Evolutionary conservation across 2,329 filamentous ascomycete genomes (phyloP).

Genomic region (Trichoderma koningiopsis): DNA sequence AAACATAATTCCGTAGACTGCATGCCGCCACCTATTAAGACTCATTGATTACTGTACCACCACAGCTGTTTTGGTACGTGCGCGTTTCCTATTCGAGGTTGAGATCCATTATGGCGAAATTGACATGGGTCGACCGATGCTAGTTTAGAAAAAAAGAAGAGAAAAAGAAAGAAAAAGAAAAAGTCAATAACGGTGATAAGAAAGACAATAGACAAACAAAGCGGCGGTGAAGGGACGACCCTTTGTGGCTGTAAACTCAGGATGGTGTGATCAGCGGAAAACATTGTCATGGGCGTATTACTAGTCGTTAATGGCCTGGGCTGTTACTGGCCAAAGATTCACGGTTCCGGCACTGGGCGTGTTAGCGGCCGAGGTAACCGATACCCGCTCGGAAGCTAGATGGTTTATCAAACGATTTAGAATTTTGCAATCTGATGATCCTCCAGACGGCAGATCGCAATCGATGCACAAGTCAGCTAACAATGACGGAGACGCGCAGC

Average conservation of each 20-base stretch:
- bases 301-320: neutral
- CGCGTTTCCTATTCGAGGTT: slow-evolving; percentile 20
- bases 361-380: neutral
- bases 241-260: neutral
- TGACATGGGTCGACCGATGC: slow-evolving; percentile 9
- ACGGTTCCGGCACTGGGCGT: neutral
- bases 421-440: neutral
- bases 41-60: neutral
- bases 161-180: neutral
- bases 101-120: neutral
- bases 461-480: neutral
- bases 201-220: neutral
- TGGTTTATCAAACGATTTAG: neutral
- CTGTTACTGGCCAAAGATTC: neutral
- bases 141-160: neutral
- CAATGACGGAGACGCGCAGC: neutral
- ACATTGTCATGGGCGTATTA: neutral
- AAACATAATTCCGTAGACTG: neutral
- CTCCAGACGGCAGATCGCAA: neutral
- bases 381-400: neutral
- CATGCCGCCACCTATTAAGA: neutral
- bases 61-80: neutral
- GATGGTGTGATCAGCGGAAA: slow-evolving; percentile 5
- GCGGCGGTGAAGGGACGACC: neutral
- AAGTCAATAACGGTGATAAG: neutral